These are phyloP conservation scores for Coniella lustricola DNA, from an alignment of 2,329 filamentous ascomycete species.

Conservation along the genomic window DNA sequence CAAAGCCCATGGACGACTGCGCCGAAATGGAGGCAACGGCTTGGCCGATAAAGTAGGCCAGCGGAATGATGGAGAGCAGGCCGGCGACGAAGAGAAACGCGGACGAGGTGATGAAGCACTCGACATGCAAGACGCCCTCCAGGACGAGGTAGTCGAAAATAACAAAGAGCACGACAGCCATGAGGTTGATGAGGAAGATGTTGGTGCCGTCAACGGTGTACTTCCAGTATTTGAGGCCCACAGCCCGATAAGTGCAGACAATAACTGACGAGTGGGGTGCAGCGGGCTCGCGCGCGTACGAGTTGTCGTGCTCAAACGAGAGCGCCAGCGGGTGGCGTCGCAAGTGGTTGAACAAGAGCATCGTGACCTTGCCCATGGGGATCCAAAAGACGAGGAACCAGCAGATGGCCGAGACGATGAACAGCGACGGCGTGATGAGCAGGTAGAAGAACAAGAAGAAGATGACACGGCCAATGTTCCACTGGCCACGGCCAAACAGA, in stretches of 20 bases:
- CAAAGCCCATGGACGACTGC: slow-evolving; percentile 96
- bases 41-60: slow-evolving; percentile 98
- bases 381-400: slow-evolving; percentile 98
- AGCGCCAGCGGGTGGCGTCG: slow-evolving; percentile 86
- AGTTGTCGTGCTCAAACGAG: slow-evolving; percentile 82
- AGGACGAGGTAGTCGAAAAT: slow-evolving; percentile 89
- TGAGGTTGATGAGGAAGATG: slow-evolving; percentile 96
- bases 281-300: slow-evolving; percentile 63
- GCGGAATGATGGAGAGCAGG: slow-evolving; percentile 84
- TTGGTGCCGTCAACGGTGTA: slow-evolving; percentile 98
- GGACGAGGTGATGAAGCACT: slow-evolving; percentile 70
- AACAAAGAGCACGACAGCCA: slow-evolving; percentile 87
- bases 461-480: slow-evolving; percentile 88
- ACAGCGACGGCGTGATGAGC: slow-evolving; percentile 76
- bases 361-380: slow-evolving; percentile 93
- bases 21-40: slow-evolving; percentile 97
- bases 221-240: slow-evolving; percentile 96
- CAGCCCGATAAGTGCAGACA: slow-evolving; percentile 93
- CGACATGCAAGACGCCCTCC: slow-evolving; percentile 57
- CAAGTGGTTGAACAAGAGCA: slow-evolving; percentile 84
- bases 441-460: slow-evolving; percentile 98
- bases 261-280: slow-evolving; percentile 78
- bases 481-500: slow-evolving; percentile 89
- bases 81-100: slow-evolving; percentile 81
- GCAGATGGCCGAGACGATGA: slow-evolving; percentile 80